These are phyloP conservation scores for Hygrocybe coccinea DNA, from an alignment of 768 basidiomycete genomes.

Conservation along the genomic window DNA sequence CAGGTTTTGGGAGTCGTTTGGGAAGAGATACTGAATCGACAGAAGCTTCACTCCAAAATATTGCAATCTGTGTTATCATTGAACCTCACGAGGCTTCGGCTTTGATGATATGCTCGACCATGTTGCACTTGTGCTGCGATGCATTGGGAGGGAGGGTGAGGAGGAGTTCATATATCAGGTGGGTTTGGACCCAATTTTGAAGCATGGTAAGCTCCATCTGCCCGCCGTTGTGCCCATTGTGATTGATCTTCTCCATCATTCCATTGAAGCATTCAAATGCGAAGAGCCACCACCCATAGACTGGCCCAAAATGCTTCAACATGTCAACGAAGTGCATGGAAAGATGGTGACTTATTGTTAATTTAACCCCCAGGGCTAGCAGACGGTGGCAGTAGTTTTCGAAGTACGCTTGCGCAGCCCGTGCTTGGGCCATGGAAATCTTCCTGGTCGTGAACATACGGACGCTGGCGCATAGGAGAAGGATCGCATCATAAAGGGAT, in stretches of 20 bases:
- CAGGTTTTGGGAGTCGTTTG: too few species aligned
- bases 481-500: conserved; percentile 11
- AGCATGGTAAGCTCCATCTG: conserved; percentile 29
- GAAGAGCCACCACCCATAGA: conserved; percentile 35
- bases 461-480: conserved; percentile 19
- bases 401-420: conserved; percentile 20
- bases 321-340: conserved; percentile 22
- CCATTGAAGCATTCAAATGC: conserved; percentile 34
- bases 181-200: conserved; percentile 2
- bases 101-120: conserved; percentile 13
- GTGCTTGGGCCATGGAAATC: conserved; percentile 23
- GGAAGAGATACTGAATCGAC: neutral
- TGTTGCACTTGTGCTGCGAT: conserved; percentile 4
- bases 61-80: conserved; percentile 21
- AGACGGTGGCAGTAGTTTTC: conserved; percentile 14
- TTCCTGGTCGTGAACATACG: conserved; percentile 13
- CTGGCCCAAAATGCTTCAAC: conserved; percentile 25
- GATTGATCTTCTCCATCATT: conserved; percentile 28
- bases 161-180: conserved; percentile 22
- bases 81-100: conserved; percentile 13
- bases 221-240: conserved; percentile 29
- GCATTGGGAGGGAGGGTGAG: conserved; percentile 16
- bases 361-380: conserved; percentile 14
- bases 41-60: conserved; percentile 16
- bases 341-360: conserved; percentile 28